Percentiles rank a stretch among this genome's conserved stretches.
Conservation (phyloP, 129 eudicot species). For the Flaveria ramosissima region DNA sequence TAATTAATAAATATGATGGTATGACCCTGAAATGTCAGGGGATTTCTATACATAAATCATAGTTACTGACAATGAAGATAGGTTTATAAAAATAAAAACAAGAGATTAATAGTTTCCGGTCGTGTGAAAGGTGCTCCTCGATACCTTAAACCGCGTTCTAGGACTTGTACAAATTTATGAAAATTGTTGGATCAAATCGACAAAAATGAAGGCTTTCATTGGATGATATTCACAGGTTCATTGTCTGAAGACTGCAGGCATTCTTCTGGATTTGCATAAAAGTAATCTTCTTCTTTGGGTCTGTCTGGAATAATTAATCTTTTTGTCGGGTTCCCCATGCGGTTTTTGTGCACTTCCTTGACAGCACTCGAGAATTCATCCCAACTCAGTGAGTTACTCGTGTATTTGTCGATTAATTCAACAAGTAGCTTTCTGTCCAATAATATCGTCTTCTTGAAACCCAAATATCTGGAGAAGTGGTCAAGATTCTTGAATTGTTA, state of each 20-base stretch:
- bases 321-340: constrained; percentile 82
- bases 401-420: constrained; percentile 78
- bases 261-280: constrained; percentile 90
- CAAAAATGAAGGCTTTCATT: constrained; percentile 28
- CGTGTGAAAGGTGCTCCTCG: background rate
- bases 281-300: constrained; percentile 98
- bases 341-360: constrained; percentile 64
- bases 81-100: background rate
- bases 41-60: constrained; percentile 36
- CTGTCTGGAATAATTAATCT: constrained; percentile 75
- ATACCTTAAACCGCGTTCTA: constrained; percentile 8
- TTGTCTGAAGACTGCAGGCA: constrained; percentile 68
- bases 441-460: constrained; percentile 81
- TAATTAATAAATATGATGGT: constrained; percentile 9
- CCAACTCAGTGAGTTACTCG: constrained; percentile 64
- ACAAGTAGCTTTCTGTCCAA: constrained; percentile 78
- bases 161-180: constrained; percentile 14
- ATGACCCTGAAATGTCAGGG: constrained; percentile 41
- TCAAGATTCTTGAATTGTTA: constrained; percentile 27
- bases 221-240: constrained; percentile 43
- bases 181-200: constrained; percentile 24
- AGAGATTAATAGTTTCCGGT: constrained; percentile 22
- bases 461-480: constrained; percentile 61
- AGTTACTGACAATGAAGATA: constrained; percentile 22
- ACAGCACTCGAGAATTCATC: constrained; percentile 83